Evolutionary conservation across 352 stramenopile species (phyloP).

Genomic region (Aphanomyces astaci): DNA sequence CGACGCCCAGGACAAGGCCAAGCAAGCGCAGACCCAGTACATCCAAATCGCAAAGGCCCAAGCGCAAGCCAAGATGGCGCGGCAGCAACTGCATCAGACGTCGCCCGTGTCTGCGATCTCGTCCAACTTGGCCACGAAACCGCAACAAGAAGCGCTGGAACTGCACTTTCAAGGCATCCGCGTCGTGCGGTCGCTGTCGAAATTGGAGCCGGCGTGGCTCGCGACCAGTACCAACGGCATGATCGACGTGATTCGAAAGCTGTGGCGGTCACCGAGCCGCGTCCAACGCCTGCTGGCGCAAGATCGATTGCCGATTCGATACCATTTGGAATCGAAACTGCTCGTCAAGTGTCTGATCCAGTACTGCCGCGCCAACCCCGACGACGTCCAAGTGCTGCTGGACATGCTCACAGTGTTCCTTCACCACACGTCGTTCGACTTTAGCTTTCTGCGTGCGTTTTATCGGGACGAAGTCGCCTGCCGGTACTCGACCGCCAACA

Average conservation of each 20-base stretch:
- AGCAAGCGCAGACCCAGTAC: constrained; percentile 82
- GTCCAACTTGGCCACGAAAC: constrained; percentile 60
- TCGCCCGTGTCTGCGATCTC: constrained; percentile 27
- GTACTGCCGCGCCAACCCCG: constrained; percentile 88
- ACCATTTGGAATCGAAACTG: constrained; percentile 92
- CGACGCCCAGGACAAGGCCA: constrained; percentile 84
- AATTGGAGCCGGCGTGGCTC: constrained; percentile 87
- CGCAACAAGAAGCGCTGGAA: constrained; percentile 86
- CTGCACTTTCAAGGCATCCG: constrained; percentile 91
- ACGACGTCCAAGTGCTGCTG: constrained; percentile 93
- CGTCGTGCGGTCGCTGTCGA: constrained; percentile 86
- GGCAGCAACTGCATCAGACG: constrained; percentile 59
- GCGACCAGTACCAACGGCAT: constrained; percentile 75
- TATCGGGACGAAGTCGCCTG: constrained; percentile 77
- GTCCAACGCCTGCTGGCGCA: constrained; percentile 61
- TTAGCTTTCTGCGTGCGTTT: constrained; percentile 90
- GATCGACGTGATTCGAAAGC: constrained; percentile 89
- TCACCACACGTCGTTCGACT: constrained; percentile 90
- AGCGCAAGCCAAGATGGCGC: constrained; percentile 78
- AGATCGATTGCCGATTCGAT: constrained; percentile 81
- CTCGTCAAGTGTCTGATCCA: constrained; percentile 92
- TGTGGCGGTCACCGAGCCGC: constrained; percentile 87
- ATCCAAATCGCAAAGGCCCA: constrained; percentile 81
- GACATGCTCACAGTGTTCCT: constrained; percentile 94
- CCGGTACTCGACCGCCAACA: constrained; percentile 54